phyloP scores from a whole-genome alignment of 164 flowering plant species.

The Piper longum region DNA sequence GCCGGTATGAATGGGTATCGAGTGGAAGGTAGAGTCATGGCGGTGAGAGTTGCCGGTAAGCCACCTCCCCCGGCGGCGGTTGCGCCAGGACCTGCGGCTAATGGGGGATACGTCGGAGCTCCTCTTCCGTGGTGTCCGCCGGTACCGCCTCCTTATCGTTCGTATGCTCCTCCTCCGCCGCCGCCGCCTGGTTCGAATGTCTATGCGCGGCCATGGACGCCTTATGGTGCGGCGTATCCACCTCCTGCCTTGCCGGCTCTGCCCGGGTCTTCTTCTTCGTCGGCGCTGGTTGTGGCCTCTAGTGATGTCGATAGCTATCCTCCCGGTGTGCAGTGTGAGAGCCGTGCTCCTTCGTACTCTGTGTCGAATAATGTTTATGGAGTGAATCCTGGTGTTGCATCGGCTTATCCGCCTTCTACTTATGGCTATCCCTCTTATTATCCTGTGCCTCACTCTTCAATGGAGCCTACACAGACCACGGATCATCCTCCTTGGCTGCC shows the following conservation, averaged over 20 bases:
- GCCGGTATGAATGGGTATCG: too few relatives aligned
- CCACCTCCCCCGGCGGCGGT: too few relatives aligned
- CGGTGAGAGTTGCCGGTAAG: too few relatives aligned
- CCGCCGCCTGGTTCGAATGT: conserved; percentile 16
- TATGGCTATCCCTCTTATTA: conserved; percentile 53
- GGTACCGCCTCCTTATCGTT: too few relatives aligned
- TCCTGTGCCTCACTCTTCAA: conserved; percentile 29
- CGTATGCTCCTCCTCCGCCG: too few relatives aligned
- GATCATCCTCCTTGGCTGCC: conserved; percentile 57
- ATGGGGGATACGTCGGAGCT: too few relatives aligned
- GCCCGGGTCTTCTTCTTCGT: not conserved
- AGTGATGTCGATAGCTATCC: conserved; percentile 41
- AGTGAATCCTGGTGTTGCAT: conserved; percentile 35
- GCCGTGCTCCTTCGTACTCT: conserved; percentile 7
- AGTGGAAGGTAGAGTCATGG: too few relatives aligned
- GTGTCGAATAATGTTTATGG: conserved; percentile 25
- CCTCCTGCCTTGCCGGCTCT: conserved; percentile 19
- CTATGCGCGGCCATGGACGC: conserved; percentile 44
- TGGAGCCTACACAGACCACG: conserved; percentile 33
- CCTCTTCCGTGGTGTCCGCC: too few relatives aligned
- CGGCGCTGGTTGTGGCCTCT: conserved; percentile 31
- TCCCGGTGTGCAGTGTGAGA: conserved; percentile 57
- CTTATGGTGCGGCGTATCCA: conserved; percentile 64
- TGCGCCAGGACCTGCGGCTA: too few relatives aligned
- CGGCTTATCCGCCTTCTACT: conserved; percentile 39